Evolutionary conservation across 768 basidiomycete genomes (phyloP).

Genomic region (Strobilomyces confusus): DNA sequence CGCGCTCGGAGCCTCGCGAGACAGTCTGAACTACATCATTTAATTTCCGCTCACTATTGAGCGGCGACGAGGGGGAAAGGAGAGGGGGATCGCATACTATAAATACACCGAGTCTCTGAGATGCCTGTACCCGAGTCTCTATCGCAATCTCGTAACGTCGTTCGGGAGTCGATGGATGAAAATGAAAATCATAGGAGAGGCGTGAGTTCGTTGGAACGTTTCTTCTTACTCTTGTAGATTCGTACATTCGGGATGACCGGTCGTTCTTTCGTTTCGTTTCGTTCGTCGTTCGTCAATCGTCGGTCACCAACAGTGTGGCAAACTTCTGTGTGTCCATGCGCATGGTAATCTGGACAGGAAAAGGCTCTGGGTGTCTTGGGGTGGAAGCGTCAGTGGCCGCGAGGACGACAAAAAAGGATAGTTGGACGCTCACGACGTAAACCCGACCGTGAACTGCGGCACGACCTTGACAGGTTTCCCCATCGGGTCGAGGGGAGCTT

Average conservation of each 20-base stretch:
- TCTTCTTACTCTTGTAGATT: no score
- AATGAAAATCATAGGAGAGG: background rate
- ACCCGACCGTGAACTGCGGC: conserved; percentile 1
- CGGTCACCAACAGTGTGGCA: background rate
- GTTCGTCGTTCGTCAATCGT: background rate
- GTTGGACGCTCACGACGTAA: conserved; percentile 2
- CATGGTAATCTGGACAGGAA: background rate
- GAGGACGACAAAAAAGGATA: background rate
- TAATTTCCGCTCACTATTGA: background rate
- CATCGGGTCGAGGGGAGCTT: conserved; percentile 1
- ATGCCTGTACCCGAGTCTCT: background rate
- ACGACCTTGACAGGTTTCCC: background rate
- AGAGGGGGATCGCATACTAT: no score
- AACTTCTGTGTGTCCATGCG: background rate
- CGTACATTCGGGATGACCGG: background rate
- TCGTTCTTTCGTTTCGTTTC: background rate
- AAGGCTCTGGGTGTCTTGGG: background rate
- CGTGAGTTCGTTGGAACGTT: background rate
- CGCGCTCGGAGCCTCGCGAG: background rate
- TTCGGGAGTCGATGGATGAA: background rate
- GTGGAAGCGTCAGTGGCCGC: background rate
- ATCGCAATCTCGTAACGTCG: background rate
- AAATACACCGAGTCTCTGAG: background rate
- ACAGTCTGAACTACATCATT: background rate
- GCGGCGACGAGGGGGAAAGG: background rate